A percentile compares a stretch with the other conserved stretches of the same genome.
phyloP scores from a whole-genome alignment of 1,139 yeast genomes.

The Blastobotrys proliferans region DNA sequence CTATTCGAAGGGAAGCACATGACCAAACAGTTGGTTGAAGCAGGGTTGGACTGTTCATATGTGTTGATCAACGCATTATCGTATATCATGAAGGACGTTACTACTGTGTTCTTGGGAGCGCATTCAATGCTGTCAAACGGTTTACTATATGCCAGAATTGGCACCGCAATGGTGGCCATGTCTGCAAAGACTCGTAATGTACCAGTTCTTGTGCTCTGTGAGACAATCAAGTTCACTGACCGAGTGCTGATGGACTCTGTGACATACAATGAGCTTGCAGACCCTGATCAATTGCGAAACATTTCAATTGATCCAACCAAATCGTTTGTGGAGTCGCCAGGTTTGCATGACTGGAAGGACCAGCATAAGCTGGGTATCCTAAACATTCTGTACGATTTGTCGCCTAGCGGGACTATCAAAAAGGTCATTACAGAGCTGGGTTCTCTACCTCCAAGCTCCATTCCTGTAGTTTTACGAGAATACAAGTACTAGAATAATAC shows the following conservation, averaged over 20 bases:
- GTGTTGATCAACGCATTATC: constrained; percentile 76
- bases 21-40: constrained; percentile 56
- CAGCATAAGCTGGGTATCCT: constrained; percentile 64
- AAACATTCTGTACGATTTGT: constrained; percentile 86
- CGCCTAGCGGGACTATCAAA: constrained; percentile 90
- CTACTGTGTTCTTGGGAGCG: constrained; percentile 90
- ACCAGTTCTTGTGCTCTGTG: constrained; percentile 94
- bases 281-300: constrained; percentile 62
- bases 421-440: constrained; percentile 96
- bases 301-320: constrained; percentile 42
- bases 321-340: constrained; percentile 30
- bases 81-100: constrained; percentile 76
- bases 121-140: constrained; percentile 97
- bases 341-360: constrained; percentile 62
- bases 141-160: constrained; percentile 86
- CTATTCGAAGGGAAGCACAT: constrained; percentile 86
- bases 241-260: constrained; percentile 95
- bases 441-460: constrained; percentile 93
- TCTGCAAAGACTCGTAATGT: constrained; percentile 82
- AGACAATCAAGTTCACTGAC: constrained; percentile 89
- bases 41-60: constrained; percentile 64
- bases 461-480: constrained; percentile 92
- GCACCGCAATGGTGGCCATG: constrained; percentile 92
- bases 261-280: constrained; percentile 88
- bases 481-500: constrained; percentile 45